Evolutionary conservation across 179 eudicot genomes (phyloP).

Genomic region (Nepenthes alata): DNA sequence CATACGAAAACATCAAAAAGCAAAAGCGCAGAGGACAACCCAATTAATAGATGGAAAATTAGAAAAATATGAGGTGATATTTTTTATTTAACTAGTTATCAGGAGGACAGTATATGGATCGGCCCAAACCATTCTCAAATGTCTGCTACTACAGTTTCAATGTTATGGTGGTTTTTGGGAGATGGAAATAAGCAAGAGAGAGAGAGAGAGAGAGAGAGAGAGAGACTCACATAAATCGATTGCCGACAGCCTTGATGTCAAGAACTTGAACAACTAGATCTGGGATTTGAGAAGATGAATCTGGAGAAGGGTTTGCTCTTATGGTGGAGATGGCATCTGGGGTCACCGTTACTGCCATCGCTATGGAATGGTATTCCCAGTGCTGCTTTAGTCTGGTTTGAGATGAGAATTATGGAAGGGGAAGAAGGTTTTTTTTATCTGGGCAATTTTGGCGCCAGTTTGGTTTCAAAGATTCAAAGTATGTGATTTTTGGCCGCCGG

Average conservation of each 20-base stretch:
- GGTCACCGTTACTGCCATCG: conserved; percentile 29
- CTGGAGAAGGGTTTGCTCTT: conserved; percentile 63
- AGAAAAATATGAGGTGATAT: no score
- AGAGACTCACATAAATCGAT: conserved; percentile 35
- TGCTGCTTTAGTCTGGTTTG: not conserved
- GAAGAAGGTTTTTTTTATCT: not conserved
- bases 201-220: not conserved
- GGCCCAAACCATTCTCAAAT: no score
- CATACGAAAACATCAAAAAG: not conserved
- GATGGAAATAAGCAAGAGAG: no score
- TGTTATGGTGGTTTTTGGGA: no score
- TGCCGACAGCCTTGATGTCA: conserved; percentile 62
- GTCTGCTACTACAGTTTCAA: no score
- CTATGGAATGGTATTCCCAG: not conserved
- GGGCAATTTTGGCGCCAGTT: not conserved
- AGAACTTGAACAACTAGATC: conserved; percentile 65
- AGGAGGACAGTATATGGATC: no score
- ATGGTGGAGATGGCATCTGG: conserved; percentile 55
- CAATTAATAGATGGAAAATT: not conserved
- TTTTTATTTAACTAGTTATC: no score
- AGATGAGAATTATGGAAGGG: not conserved
- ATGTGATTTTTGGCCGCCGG: no score
- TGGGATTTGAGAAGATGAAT: conserved; percentile 34
- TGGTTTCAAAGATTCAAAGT: no score
- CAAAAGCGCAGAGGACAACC: not conserved